phyloP scores from a whole-genome alignment of 1,139 yeast genomes.

The Scheffersomyces stambukii region DNA sequence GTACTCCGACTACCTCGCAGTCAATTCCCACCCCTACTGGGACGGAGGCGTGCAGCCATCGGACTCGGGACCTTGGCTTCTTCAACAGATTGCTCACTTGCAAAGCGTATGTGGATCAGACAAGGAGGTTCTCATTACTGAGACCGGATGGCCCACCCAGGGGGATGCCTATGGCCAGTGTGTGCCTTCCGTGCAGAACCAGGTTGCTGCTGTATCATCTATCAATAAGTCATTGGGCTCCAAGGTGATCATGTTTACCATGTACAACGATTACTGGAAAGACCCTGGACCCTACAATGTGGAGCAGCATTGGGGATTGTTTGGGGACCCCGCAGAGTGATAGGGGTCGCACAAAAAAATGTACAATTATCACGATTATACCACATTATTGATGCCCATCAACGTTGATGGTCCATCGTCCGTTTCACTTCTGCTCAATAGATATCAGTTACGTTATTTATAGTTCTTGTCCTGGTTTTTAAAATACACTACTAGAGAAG shows the following conservation, averaged over 20 bases:
- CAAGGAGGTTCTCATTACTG: slow-evolving; percentile 61
- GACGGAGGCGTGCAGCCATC: slow-evolving; percentile 64
- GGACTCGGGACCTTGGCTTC: slow-evolving; percentile 68
- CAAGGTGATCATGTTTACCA: slow-evolving; percentile 61
- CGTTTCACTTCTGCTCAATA: neutral
- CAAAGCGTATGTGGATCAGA: slow-evolving; percentile 59
- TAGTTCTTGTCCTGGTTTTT: slow-evolving; percentile 1
- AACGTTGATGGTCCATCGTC: neutral
- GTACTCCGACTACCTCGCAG: slow-evolving; percentile 73
- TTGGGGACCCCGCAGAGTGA: slow-evolving; percentile 22
- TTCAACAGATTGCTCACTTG: slow-evolving; percentile 63
- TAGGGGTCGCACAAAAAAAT: neutral
- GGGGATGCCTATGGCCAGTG: slow-evolving; percentile 66
- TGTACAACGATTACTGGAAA: slow-evolving; percentile 78
- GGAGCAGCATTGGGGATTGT: slow-evolving; percentile 74
- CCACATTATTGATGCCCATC: too few species aligned
- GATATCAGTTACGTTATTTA: neutral
- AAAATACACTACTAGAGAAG: neutral
- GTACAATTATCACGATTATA: too few species aligned
- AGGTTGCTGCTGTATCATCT: slow-evolving; percentile 54
- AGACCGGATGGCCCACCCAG: slow-evolving; percentile 79
- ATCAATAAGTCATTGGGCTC: slow-evolving; percentile 52
- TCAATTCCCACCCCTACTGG: slow-evolving; percentile 79
- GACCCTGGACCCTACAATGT: slow-evolving; percentile 60
- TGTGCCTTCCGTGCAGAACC: slow-evolving; percentile 66